Evolutionary conservation across 768 basidiomycete genomes (phyloP).

Genomic region (Lentinula sp.): DNA sequence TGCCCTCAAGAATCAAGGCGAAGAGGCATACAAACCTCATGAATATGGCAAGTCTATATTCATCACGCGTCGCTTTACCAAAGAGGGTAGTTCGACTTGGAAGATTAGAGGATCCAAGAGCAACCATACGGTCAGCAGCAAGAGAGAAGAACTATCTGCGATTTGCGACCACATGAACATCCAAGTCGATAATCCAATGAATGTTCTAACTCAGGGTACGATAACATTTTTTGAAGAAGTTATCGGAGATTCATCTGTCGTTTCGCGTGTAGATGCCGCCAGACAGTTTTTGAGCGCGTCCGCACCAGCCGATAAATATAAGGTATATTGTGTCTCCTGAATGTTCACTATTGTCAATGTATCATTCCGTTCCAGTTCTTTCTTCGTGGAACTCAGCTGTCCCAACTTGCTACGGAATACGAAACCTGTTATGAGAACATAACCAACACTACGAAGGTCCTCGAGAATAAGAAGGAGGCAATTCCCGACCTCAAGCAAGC

Average conservation of each 20-base stretch:
- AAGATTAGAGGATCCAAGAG: conserved; percentile 67
- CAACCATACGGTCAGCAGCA: conserved; percentile 61
- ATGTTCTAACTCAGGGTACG: conserved; percentile 81
- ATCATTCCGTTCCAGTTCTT: conserved; percentile 68
- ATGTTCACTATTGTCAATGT: not conserved
- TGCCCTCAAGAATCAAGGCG: conserved; percentile 82
- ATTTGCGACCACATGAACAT: conserved; percentile 97
- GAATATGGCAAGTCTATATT: conserved; percentile 85
- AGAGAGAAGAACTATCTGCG: conserved; percentile 77
- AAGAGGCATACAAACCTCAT: conserved; percentile 80
- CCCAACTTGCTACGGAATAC: conserved; percentile 85
- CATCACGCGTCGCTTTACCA: conserved; percentile 76
- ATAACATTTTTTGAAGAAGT: conserved; percentile 6
- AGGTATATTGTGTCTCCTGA: conserved; percentile 37
- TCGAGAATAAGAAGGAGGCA: conserved; percentile 67
- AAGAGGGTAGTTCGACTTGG: conserved; percentile 73
- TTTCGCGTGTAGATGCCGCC: conserved; percentile 44
- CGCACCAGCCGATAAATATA: conserved; percentile 80
- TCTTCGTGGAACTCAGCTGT: conserved; percentile 87
- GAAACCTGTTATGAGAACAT: conserved; percentile 71
- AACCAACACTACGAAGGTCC: conserved; percentile 55
- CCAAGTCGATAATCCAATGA: conserved; percentile 95
- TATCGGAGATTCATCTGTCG: not conserved
- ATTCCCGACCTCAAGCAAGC: conserved; percentile 69
- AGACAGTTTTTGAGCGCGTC: conserved; percentile 84